phyloP scores from a whole-genome alignment of 108 stramenopile species.

The Chaetoceros tenuissimus region DNA sequence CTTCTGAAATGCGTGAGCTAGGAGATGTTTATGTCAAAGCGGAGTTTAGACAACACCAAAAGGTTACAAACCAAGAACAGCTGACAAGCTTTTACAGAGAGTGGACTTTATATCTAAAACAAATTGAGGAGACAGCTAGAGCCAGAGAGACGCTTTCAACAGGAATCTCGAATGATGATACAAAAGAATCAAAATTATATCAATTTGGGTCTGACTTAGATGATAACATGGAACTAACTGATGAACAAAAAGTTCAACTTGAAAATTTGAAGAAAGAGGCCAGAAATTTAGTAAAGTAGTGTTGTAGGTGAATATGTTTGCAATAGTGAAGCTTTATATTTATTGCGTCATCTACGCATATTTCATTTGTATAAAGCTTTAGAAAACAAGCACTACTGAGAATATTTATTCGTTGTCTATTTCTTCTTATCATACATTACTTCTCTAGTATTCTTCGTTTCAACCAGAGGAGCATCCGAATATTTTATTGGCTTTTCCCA shows the following conservation, averaged over 20 bases:
- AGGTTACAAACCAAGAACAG: constrained; percentile 42
- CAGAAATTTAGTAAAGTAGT: constrained; percentile 14
- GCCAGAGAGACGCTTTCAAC: constrained; percentile 19
- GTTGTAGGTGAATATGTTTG: not conserved
- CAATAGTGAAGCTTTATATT: no score
- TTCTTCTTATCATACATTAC: no score
- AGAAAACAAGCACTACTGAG: no score
- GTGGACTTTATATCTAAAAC: constrained; percentile 57
- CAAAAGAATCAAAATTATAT: not conserved
- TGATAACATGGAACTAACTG: constrained; percentile 33
- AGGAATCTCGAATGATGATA: constrained; percentile 10
- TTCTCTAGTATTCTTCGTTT: no score
- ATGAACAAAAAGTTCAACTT: constrained; percentile 60
- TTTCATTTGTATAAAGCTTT: no score
- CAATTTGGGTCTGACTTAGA: constrained; percentile 51
- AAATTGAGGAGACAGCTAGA: constrained; percentile 46
- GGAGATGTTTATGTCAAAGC: constrained; percentile 71
- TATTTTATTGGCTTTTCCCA: no score
- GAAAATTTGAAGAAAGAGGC: constrained; percentile 58
- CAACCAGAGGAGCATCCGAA: no score
- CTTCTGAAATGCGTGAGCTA: constrained; percentile 47
- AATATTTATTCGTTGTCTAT: no score
- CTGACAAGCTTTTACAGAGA: constrained; percentile 40
- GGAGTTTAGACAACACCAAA: constrained; percentile 67
- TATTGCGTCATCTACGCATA: no score